These are phyloP conservation scores for Nigrospora oryzae DNA, from an alignment of 2,329 filamentous ascomycete species.

Conservation along the genomic window DNA sequence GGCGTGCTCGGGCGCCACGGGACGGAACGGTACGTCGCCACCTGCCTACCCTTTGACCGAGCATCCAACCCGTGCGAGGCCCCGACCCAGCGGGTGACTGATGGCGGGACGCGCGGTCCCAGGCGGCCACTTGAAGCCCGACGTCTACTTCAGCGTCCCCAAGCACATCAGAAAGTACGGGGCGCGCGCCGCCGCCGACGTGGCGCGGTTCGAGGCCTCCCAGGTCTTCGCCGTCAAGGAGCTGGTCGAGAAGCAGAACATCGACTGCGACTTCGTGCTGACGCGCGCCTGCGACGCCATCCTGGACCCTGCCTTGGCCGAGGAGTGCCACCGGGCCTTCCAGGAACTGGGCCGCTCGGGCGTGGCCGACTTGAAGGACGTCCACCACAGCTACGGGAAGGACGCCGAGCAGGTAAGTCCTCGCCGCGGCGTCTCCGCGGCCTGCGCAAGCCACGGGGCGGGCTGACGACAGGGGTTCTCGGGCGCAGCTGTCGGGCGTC, in stretches of 20 bases:
- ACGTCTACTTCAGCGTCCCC: conserved; percentile 18
- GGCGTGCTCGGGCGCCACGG: conserved; percentile 18
- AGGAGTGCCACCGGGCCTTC: background rate
- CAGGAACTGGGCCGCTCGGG: conserved; percentile 16
- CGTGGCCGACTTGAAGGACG: conserved; percentile 16
- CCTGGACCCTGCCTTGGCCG: background rate
- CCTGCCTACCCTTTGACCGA: conserved; percentile 26
- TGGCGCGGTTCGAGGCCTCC: conserved; percentile 18
- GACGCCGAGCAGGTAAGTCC: conserved; percentile 19
- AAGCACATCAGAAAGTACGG: conserved; percentile 13
- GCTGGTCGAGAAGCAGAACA: conserved; percentile 23
- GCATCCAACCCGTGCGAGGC: too few relatives aligned
- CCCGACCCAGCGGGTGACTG: too few relatives aligned
- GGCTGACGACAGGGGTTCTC: conserved; percentile 5
- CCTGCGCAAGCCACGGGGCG: conserved; percentile 11
- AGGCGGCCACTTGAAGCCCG: conserved; percentile 24
- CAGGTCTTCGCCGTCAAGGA: conserved; percentile 22
- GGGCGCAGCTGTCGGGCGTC: conserved; percentile 14
- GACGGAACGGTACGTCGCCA: conserved; percentile 12
- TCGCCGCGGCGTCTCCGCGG: background rate
- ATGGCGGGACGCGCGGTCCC: background rate
- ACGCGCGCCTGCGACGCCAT: conserved; percentile 21
- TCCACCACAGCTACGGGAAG: conserved; percentile 15
- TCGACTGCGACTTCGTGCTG: conserved; percentile 35
- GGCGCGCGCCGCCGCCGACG: conserved; percentile 18